Evolutionary conservation across 2,329 filamentous ascomycete species (phyloP).

Genomic region (Cercospora beticola): DNA sequence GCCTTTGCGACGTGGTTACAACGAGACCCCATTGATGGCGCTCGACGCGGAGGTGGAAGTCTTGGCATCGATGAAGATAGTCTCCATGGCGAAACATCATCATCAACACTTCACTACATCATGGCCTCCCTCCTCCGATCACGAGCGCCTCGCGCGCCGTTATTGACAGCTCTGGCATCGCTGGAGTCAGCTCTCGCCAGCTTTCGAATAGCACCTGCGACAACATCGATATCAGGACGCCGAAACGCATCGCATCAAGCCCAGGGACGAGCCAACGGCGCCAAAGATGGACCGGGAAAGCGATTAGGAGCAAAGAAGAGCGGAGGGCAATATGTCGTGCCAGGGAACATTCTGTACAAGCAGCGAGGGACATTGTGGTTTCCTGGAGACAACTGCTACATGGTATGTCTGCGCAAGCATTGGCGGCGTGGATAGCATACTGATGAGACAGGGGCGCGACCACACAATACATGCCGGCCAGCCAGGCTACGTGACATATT

Average conservation of each 20-base stretch:
- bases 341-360: slow-evolving; percentile 97
- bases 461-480: slow-evolving; percentile 90
- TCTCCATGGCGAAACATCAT: not conserved
- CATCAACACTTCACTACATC: not conserved
- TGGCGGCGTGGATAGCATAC: not conserved
- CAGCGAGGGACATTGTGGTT: slow-evolving; percentile 94
- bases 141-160: slow-evolving; percentile 28
- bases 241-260: slow-evolving; percentile 64
- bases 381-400: slow-evolving; percentile 90
- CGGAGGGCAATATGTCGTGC: slow-evolving; percentile 88
- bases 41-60: slow-evolving; percentile 3
- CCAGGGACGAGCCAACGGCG: slow-evolving; percentile 67
- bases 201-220: slow-evolving; percentile 32
- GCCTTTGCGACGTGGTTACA: slow-evolving; percentile 9
- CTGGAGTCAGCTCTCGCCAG: slow-evolving; percentile 35
- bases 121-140: slow-evolving; percentile 15
- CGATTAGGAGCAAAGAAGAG: slow-evolving; percentile 92
- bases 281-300: slow-evolving; percentile 72
- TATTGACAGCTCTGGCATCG: slow-evolving; percentile 29
- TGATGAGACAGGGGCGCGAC: slow-evolving; percentile 65
- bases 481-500: slow-evolving; percentile 93
- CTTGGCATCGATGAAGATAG: slow-evolving; percentile 2
- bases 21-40: slow-evolving; percentile 1
- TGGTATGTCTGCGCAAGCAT: slow-evolving; percentile 46
- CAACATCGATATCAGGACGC: slow-evolving; percentile 16